Percentiles rank a stretch among this genome's conserved stretches.
Conservation (phyloP, 2,329 filamentous ascomycete genomes). For the Hirsutella minnesotensis region DNA sequence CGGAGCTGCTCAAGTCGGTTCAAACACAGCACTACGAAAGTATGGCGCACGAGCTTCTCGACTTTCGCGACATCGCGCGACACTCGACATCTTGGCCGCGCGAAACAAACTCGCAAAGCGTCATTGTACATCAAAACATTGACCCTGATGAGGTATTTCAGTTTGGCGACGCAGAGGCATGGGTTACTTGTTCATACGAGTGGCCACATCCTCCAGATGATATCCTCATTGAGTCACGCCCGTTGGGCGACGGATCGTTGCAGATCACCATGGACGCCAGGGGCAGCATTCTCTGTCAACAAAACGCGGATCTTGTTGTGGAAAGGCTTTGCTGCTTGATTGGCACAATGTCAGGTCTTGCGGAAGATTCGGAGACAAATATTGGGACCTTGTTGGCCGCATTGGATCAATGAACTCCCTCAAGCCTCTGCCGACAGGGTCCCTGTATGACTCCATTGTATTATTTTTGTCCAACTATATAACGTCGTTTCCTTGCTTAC, state of each 20-base stretch:
- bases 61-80: slow-evolving; percentile 12
- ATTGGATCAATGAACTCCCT: neutral
- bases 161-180: slow-evolving; percentile 15
- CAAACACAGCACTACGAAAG: slow-evolving; percentile 26
- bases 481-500: no score
- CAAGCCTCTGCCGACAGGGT: no score
- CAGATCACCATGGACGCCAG: slow-evolving; percentile 5
- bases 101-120: slow-evolving; percentile 19
- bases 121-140: slow-evolving; percentile 41
- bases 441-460: no score
- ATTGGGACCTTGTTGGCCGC: neutral
- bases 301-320: slow-evolving; percentile 2
- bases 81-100: slow-evolving; percentile 11
- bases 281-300: neutral
- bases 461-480: no score
- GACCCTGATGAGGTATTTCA: slow-evolving; percentile 41
- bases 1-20: slow-evolving; percentile 24
- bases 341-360: neutral
- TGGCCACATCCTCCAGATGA: slow-evolving; percentile 6
- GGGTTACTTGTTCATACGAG: slow-evolving; percentile 3
- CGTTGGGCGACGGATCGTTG: neutral
- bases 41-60: slow-evolving; percentile 12
- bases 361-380: neutral
- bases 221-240: slow-evolving; percentile 4
- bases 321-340: slow-evolving; percentile 1